Percentiles rank a stretch among this genome's conserved stretches.
Evolutionary conservation across 305 asterid genomes (phyloP).

Genomic region (Solanum hybrid): DNA sequence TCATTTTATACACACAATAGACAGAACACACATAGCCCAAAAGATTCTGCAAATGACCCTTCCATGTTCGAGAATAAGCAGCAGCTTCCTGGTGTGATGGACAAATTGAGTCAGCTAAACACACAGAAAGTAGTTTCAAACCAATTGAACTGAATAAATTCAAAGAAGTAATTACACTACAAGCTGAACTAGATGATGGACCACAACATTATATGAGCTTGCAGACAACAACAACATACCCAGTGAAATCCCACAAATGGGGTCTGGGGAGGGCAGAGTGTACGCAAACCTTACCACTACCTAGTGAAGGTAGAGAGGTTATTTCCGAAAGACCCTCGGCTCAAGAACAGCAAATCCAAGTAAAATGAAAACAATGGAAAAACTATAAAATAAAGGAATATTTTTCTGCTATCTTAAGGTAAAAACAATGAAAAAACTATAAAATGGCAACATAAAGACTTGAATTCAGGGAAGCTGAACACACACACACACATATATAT

Average conservation of each 20-base stretch:
- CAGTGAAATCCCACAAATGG: not conserved
- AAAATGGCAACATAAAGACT: not conserved
- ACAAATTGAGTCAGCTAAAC: not conserved
- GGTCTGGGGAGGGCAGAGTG: not conserved
- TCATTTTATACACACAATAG: constrained; percentile 95
- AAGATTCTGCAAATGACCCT: constrained; percentile 96
- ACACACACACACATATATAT: not conserved
- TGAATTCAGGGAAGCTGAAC: not conserved
- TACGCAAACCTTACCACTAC: not conserved
- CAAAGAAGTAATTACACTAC: not conserved
- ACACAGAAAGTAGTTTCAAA: not conserved
- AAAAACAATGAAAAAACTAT: not conserved
- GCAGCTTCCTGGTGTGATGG: constrained; percentile 81
- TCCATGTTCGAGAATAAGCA: constrained; percentile 98
- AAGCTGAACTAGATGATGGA: not conserved
- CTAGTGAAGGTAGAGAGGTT: not conserved
- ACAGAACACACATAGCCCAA: constrained; percentile 91
- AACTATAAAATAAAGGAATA: not conserved
- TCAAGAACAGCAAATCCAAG: not conserved
- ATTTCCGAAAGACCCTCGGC: not conserved
- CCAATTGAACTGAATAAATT: not conserved
- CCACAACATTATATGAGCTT: not conserved
- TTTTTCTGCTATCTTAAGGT: not conserved
- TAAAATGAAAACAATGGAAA: not conserved
- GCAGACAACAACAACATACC: not conserved